Evolutionary conservation across 768 basidiomycete genomes (phyloP).

Genomic region (Asterophora lycoperdoides): DNA sequence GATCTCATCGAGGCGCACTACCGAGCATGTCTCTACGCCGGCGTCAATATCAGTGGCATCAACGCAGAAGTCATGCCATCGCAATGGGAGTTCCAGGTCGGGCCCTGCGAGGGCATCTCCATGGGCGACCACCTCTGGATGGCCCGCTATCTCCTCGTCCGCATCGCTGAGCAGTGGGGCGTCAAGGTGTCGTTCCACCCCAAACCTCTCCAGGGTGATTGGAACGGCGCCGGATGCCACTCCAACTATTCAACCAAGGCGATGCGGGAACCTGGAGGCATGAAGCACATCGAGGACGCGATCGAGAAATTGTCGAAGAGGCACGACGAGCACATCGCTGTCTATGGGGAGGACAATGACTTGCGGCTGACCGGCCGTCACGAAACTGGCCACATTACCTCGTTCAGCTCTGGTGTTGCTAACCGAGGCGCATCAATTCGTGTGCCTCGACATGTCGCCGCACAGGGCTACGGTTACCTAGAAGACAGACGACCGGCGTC

Average conservation of each 20-base stretch:
- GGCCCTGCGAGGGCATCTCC: slow-evolving; percentile 94
- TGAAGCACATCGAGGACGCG: slow-evolving; percentile 86
- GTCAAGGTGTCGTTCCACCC: slow-evolving; percentile 99
- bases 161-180: slow-evolving; percentile 97
- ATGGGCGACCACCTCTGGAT: slow-evolving; percentile 99
- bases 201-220: slow-evolving; percentile 94
- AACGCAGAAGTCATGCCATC: slow-evolving; percentile 99
- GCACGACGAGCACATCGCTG: slow-evolving; percentile 94
- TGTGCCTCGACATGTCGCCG: slow-evolving; percentile 89
- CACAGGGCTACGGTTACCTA: slow-evolving; percentile 91
- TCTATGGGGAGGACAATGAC: slow-evolving; percentile 98
- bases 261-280: slow-evolving; percentile 94
- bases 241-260: slow-evolving; percentile 94
- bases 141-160: slow-evolving; percentile 93
- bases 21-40: slow-evolving; percentile 91
- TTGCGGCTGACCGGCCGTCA: slow-evolving; percentile 93
- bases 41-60: slow-evolving; percentile 98
- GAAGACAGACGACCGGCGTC: slow-evolving; percentile 97
- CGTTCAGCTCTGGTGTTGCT: slow-evolving; percentile 93
- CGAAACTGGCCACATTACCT: slow-evolving; percentile 92
- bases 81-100: slow-evolving; percentile 99
- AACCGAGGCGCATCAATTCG: slow-evolving; percentile 97
- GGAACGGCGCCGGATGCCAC: slow-evolving; percentile 99
- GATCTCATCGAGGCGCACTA: slow-evolving; percentile 99
- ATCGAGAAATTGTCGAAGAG: slow-evolving; percentile 90